phyloP scores from a whole-genome alignment of 306 rosid species.

The Lathyrus oleraceus region DNA sequence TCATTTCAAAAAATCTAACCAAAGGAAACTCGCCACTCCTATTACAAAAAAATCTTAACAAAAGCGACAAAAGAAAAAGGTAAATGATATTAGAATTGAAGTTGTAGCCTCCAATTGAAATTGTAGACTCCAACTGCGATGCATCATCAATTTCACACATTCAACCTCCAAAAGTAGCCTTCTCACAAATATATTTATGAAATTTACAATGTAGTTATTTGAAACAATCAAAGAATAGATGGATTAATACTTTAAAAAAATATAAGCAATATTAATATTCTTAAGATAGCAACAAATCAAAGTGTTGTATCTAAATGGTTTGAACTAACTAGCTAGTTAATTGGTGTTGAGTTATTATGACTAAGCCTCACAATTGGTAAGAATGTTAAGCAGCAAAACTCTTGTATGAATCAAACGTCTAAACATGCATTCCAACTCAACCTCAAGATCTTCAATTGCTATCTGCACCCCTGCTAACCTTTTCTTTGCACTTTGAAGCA shows the following conservation, averaged over 20 bases:
- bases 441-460: slow-evolving; percentile 56
- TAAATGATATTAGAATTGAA: too few species aligned
- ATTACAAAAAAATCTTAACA: too few species aligned
- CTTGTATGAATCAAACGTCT: slow-evolving; percentile 70
- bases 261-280: neutral
- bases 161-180: too few species aligned
- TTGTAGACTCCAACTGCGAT: too few species aligned
- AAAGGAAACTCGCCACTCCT: too few species aligned
- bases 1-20: too few species aligned
- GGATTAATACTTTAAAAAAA: slow-evolving; percentile 25
- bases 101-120: too few species aligned
- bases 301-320: slow-evolving; percentile 13
- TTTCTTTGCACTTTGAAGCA: slow-evolving; percentile 55
- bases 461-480: slow-evolving; percentile 56
- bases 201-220: neutral
- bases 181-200: too few species aligned
- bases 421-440: slow-evolving; percentile 57
- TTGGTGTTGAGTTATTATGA: neutral
- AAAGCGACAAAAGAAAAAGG: too few species aligned
- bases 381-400: slow-evolving; percentile 63
- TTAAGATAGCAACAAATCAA: neutral
- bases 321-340: slow-evolving; percentile 10
- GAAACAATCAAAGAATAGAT: slow-evolving; percentile 30
- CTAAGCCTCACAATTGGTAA: slow-evolving; percentile 37
- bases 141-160: too few species aligned